phyloP scores from a whole-genome alignment of 1,284 basidiomycete genomes.

The Naganishia liquefaciens region DNA sequence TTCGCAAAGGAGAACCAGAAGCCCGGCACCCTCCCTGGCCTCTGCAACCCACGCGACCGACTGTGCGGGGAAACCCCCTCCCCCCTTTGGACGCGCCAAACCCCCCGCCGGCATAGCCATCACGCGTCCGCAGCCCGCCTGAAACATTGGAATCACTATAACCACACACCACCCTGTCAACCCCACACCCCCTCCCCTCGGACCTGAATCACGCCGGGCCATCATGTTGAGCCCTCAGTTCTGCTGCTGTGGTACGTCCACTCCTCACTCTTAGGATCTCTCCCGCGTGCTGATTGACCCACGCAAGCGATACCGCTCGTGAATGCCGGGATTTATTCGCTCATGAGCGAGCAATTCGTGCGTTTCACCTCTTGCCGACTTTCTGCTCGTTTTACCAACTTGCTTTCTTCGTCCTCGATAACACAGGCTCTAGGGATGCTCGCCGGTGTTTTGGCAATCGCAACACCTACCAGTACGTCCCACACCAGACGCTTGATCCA shows the following conservation, averaged over 20 bases:
- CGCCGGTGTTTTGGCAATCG: constrained; percentile 74
- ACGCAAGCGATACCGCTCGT: constrained; percentile 71
- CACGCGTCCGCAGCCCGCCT: not conserved
- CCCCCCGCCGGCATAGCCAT: constrained; percentile 5
- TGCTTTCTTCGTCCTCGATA: too few relatives aligned
- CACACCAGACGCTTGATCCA: constrained; percentile 19
- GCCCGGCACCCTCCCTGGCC: too few relatives aligned
- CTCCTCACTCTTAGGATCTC: not conserved
- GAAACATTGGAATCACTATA: constrained; percentile 8
- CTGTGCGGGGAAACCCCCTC: not conserved
- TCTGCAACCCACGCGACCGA: too few relatives aligned
- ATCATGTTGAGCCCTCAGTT: constrained; percentile 48
- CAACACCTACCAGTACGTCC: constrained; percentile 72
- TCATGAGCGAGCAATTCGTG: constrained; percentile 71
- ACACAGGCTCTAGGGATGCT: constrained; percentile 62
- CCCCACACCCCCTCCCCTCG: not conserved
- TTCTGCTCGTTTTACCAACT: not conserved
- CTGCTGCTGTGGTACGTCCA: constrained; percentile 50
- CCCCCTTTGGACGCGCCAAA: not conserved
- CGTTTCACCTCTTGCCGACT: constrained; percentile 31
- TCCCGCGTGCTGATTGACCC: constrained; percentile 11
- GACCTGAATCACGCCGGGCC: not conserved
- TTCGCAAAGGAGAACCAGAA: too few relatives aligned
- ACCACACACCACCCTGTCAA: not conserved
- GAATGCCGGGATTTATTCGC: constrained; percentile 82